These are phyloP conservation scores for Zostera marina DNA, from an alignment of 116 monocot genomes.

Conservation along the genomic window DNA sequence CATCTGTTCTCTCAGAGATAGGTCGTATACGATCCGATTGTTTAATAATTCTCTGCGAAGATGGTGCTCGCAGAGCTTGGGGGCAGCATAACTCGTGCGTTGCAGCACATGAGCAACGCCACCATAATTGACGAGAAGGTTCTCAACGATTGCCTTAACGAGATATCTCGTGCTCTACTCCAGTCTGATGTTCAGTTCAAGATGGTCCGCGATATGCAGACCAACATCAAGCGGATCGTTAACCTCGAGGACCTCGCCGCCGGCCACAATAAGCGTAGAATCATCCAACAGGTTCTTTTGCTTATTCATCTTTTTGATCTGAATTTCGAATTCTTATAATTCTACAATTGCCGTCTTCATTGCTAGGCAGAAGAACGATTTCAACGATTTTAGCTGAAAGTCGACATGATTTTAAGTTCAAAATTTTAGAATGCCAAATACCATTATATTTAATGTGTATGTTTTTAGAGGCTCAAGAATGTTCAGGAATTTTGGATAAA, in stretches of 20 bases:
- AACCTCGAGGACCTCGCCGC: conserved; percentile 86
- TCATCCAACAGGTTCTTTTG: conserved; percentile 69
- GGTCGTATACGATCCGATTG: no score
- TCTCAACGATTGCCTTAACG: conserved; percentile 82
- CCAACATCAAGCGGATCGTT: conserved; percentile 94
- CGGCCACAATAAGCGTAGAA: conserved; percentile 86
- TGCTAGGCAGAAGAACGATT: neutral
- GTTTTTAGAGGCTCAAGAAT: no score
- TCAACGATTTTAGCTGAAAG: no score
- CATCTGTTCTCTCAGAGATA: no score
- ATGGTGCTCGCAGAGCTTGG: conserved; percentile 96
- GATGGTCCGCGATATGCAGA: conserved; percentile 88
- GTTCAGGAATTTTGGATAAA: no score
- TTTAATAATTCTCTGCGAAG: conserved; percentile 5
- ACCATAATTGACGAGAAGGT: conserved; percentile 94
- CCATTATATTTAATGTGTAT: neutral
- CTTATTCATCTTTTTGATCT: neutral
- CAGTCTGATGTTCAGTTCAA: conserved; percentile 75
- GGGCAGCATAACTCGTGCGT: conserved; percentile 84
- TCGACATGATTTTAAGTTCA: conserved; percentile 36
- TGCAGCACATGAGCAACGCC: conserved; percentile 98
- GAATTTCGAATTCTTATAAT: neutral
- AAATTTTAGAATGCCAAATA: neutral
- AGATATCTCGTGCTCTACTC: conserved; percentile 73
- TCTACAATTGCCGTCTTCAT: neutral